These are phyloP conservation scores for Ogataea naganishii DNA, from an alignment of 805 yeast species.

Conservation along the genomic window DNA sequence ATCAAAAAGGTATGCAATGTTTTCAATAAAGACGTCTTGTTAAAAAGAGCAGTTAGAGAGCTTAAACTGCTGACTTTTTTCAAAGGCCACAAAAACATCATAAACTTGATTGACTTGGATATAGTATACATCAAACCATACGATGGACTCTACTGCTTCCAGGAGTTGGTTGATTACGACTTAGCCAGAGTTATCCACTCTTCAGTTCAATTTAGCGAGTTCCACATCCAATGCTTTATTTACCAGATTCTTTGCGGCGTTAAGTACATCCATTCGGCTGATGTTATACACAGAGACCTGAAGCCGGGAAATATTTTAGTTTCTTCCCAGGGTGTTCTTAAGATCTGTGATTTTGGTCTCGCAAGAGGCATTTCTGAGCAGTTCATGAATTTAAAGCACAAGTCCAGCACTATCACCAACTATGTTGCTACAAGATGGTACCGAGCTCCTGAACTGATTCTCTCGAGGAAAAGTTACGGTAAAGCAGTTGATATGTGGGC, in stretches of 20 bases:
- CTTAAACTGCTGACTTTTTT: slow-evolving; percentile 72
- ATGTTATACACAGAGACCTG: slow-evolving; percentile 85
- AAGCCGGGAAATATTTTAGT: slow-evolving; percentile 88
- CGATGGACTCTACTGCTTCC: slow-evolving; percentile 85
- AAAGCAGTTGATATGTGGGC: slow-evolving; percentile 89
- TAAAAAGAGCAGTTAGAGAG: slow-evolving; percentile 80
- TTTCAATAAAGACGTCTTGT: slow-evolving; percentile 53
- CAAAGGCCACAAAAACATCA: slow-evolving; percentile 79
- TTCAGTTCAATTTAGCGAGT: slow-evolving; percentile 69
- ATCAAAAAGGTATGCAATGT: slow-evolving; percentile 74
- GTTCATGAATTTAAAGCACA: slow-evolving; percentile 22
- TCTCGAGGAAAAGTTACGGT: slow-evolving; percentile 50
- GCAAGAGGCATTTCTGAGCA: slow-evolving; percentile 60
- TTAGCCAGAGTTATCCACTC: slow-evolving; percentile 75
- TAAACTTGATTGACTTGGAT: slow-evolving; percentile 67
- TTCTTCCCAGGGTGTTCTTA: slow-evolving; percentile 61
- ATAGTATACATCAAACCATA: slow-evolving; percentile 55
- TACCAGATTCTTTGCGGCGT: slow-evolving; percentile 84
- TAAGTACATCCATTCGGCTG: slow-evolving; percentile 85
- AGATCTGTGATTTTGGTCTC: slow-evolving; percentile 90
- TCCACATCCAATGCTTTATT: slow-evolving; percentile 65
- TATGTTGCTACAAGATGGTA: slow-evolving; percentile 96
- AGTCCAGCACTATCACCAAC: slow-evolving; percentile 50
- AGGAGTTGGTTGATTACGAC: slow-evolving; percentile 79
- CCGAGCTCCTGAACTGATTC: slow-evolving; percentile 83